Evolutionary conservation across 2,329 filamentous ascomycete species (phyloP).

Genomic region (Didymella lethalis): DNA sequence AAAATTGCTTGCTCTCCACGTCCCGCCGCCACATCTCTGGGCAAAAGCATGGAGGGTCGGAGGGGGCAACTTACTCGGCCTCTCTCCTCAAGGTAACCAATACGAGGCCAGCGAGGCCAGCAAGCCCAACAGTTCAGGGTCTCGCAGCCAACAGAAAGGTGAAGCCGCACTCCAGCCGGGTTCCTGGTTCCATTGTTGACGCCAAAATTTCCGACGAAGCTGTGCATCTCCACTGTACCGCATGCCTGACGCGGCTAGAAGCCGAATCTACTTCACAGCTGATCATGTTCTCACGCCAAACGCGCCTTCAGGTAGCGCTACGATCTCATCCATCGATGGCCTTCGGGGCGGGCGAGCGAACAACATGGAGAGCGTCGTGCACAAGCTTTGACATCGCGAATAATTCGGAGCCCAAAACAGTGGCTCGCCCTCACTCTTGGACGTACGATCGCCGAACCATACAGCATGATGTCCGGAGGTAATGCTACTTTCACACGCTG

Average conservation of each 20-base stretch:
- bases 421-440: conserved; percentile 2
- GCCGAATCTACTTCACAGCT: not conserved
- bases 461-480: not conserved
- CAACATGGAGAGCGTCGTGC: not conserved
- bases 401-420: not conserved
- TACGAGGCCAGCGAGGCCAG: conserved; percentile 9
- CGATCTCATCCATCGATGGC: not conserved
- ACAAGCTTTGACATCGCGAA: not conserved
- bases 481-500: not conserved
- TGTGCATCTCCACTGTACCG: conserved; percentile 13
- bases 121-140: conserved; percentile 7
- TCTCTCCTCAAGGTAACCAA: conserved; percentile 13
- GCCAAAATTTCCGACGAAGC: not conserved
- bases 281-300: conserved; percentile 1
- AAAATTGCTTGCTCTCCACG: conserved; percentile 25
- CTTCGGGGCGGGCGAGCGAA: conserved; percentile 6
- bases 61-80: conserved; percentile 1
- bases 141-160: not conserved
- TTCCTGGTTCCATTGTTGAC: conserved; percentile 1
- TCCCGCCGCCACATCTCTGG: conserved; percentile 17
- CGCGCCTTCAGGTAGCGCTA: not conserved
- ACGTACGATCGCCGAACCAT: not conserved
- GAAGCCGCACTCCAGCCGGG: conserved; percentile 8
- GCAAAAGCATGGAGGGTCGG: conserved; percentile 5
- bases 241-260: conserved; percentile 7